phyloP scores from a whole-genome alignment of 495 filamentous ascomycete genomes.

The Cryomyces minteri region DNA sequence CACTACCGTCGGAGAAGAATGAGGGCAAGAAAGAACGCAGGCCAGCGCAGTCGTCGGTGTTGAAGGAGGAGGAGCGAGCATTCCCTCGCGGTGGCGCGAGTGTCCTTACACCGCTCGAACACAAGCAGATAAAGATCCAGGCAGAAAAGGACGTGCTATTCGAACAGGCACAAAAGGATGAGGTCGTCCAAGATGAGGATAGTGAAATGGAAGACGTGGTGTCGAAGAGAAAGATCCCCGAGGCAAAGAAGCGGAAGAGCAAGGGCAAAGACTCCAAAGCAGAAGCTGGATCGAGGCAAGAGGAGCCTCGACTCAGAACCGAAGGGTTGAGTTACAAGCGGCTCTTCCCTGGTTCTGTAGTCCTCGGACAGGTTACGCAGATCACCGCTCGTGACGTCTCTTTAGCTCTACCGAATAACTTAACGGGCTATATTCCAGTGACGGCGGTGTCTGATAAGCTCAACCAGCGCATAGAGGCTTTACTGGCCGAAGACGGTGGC shows the following conservation, averaged over 20 bases:
- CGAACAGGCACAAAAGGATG: constrained; percentile 49
- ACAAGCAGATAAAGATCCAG: constrained; percentile 90
- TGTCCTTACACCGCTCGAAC: constrained; percentile 78
- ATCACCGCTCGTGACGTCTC: constrained; percentile 63
- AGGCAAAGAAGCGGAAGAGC: constrained; percentile 35
- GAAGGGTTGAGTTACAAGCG: constrained; percentile 84
- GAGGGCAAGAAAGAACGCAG: constrained; percentile 1
- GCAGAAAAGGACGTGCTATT: constrained; percentile 86
- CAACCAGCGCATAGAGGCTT: constrained; percentile 44
- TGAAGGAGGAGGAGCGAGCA: constrained; percentile 63
- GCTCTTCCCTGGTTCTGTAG: constrained; percentile 61
- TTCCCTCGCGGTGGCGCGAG: constrained; percentile 90
- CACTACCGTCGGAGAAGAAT: constrained; percentile 1
- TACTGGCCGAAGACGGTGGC: constrained; percentile 36
- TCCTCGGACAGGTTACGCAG: constrained; percentile 70
- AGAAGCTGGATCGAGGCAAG: constrained; percentile 18
- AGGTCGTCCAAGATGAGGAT: constrained; percentile 9
- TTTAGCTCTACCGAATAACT: constrained; percentile 76
- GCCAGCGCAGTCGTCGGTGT: constrained; percentile 18
- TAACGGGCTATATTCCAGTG: constrained; percentile 74
- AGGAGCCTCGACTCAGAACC: constrained; percentile 46
- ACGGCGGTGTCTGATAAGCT: constrained; percentile 70
- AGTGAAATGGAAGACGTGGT: constrained; percentile 27
- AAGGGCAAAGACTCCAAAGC: constrained; percentile 17
- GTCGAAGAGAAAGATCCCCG: constrained; percentile 30